These are phyloP conservation scores for Ceratobasidium sp. DNA, from an alignment of 1,284 basidiomycete genomes.

Conservation along the genomic window DNA sequence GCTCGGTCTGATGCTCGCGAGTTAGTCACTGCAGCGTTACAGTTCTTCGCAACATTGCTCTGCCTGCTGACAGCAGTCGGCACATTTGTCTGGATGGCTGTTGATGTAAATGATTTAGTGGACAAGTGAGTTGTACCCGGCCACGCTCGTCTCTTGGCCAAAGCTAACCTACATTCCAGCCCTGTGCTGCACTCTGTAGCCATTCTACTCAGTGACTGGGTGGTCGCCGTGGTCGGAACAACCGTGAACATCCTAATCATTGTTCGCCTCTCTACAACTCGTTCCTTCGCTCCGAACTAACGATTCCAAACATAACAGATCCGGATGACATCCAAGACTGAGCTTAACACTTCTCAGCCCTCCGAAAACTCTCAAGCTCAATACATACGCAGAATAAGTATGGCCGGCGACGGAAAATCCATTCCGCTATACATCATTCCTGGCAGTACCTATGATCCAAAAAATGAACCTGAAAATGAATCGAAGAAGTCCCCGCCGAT, in stretches of 20 bases:
- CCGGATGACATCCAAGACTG: conserved; percentile 8
- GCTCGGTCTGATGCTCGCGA: not conserved
- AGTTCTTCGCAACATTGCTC: conserved; percentile 17
- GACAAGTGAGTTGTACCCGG: not conserved
- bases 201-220: conserved; percentile 15
- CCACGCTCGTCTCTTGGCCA: no score
- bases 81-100: conserved; percentile 14
- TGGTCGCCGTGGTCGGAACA: conserved; percentile 4
- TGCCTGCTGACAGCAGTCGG: conserved; percentile 4
- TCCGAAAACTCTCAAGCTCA: not conserved
- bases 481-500: not conserved
- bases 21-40: not conserved
- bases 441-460: no score
- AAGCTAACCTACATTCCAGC: not conserved
- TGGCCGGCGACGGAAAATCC: not conserved
- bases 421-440: conserved; percentile 8
- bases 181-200: not conserved
- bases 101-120: conserved; percentile 6
- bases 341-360: not conserved
- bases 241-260: conserved; percentile 24
- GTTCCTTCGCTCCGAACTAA: not conserved
- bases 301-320: conserved; percentile 1
- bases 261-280: not conserved
- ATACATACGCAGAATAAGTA: no score
- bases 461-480: not conserved